These are phyloP conservation scores for Thalassiosira livingstoniorum DNA, from an alignment of 352 stramenopile genomes.

Conservation along the genomic window DNA sequence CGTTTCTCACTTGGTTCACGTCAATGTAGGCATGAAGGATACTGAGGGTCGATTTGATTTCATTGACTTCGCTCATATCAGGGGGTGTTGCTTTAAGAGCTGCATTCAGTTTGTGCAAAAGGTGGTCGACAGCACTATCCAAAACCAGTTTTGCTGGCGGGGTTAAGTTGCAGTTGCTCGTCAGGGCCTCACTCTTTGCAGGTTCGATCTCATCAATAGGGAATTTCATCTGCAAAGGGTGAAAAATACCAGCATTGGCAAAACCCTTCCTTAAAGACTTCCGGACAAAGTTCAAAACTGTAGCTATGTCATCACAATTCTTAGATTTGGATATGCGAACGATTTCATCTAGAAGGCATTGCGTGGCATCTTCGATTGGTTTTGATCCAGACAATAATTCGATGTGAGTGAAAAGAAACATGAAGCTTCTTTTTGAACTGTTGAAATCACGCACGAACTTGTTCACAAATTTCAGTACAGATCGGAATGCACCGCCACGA, in stretches of 20 bases:
- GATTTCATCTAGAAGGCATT: conserved; percentile 66
- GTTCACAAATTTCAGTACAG: conserved; percentile 64
- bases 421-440: conserved; percentile 54
- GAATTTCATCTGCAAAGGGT: conserved; percentile 65
- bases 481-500: conserved; percentile 62
- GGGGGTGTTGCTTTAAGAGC: conserved; percentile 18
- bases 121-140: conserved; percentile 32
- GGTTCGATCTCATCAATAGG: conserved; percentile 35
- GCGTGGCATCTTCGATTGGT: conserved; percentile 31
- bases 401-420: conserved; percentile 74
- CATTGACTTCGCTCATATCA: conserved; percentile 27
- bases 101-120: conserved; percentile 35
- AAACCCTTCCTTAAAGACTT: conserved; percentile 62
- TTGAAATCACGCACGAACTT: conserved; percentile 70
- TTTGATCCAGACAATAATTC: conserved; percentile 57
- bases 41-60: conserved; percentile 50
- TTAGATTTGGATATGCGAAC: conserved; percentile 46
- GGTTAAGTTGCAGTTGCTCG: conserved; percentile 54
- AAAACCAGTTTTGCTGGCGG: conserved; percentile 52
- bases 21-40: conserved; percentile 52
- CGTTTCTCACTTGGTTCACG: conserved; percentile 41
- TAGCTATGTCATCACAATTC: conserved; percentile 56
- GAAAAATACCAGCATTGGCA: conserved; percentile 66
- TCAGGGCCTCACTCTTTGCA: conserved; percentile 31
- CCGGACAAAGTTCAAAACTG: conserved; percentile 60